These are phyloP conservation scores for Colletotrichum cordylinicola DNA, from an alignment of 2,329 filamentous ascomycete species.

Conservation along the genomic window DNA sequence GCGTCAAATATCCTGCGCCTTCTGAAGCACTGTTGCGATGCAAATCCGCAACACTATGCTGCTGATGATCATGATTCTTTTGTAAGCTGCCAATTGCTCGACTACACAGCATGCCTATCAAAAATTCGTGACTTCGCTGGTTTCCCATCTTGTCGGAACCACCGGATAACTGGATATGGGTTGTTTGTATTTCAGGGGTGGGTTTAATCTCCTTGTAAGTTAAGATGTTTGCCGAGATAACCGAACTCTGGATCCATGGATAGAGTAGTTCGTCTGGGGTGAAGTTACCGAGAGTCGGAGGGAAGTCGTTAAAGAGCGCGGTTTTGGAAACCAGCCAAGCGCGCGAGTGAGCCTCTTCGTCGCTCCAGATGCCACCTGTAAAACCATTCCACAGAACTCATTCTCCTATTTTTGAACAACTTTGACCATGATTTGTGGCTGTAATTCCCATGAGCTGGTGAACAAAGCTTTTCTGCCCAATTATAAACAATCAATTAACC, in stretches of 20 bases:
- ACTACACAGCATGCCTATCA: accelerated
- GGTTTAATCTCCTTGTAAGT: background rate
- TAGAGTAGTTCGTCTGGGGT: background rate
- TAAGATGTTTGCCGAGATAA: background rate
- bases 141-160: background rate
- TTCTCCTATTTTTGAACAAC: too few species aligned
- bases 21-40: background rate
- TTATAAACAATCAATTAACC: background rate
- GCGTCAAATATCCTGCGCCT: too few species aligned
- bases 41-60: background rate
- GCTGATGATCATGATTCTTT: background rate
- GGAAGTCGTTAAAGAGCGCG: accelerated
- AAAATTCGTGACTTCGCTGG: background rate
- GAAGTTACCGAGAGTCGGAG: too few species aligned
- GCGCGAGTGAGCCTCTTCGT: background rate
- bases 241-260: background rate
- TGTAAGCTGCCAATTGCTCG: accelerated
- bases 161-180: background rate
- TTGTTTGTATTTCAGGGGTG: background rate
- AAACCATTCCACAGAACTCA: accelerated
- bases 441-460: background rate
- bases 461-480: background rate
- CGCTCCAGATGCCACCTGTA: background rate
- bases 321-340: background rate
- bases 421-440: too few species aligned